Base-by-base conservation (phyloP, 2,329 filamentous ascomycete species). In the Metarhizium robertsii region DNA sequence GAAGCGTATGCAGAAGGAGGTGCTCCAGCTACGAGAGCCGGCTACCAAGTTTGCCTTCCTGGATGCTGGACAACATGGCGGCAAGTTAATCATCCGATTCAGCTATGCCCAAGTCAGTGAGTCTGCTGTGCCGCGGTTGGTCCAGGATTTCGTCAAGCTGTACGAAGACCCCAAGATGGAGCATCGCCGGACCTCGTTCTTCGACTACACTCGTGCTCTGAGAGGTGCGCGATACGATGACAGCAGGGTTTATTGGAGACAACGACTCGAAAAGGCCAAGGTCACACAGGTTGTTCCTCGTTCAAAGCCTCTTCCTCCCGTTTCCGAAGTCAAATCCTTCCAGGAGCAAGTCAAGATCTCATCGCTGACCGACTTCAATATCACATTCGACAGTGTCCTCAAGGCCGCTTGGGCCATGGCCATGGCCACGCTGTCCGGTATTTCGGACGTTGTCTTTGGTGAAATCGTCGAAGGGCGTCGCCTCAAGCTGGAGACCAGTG, bases 361-460 rank as follows among this genome's bases (percentile, higher is more conserved):
- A 6, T 70, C 73, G 10, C 63, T 77, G 4, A 61, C 70, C 7
- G 73, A 72, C 40, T 66, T 78, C 3, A 74, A 73, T 8, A 71
- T 80, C 56, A 70, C 72, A 0, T 77, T 79, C 42, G 76, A 79
- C 56, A 75, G 77, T 0, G 72, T 84, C 2, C 69, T 84, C 38
- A 82, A 81, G 63, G 75, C 79, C 0, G 80, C 80, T 0, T 85
- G 81, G 80, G 76, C 79, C 1, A 74, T 79, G 57, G 74, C 79
- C 0, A 71, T 85, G 6, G 76, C 78, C 0, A 77, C 73, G 29
- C 65, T 82, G 10, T 75, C 78, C 0, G 74, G 71, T 0, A 69
- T 65, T 0, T 67, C 73, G 6, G 81, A 84, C 46, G 73, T 84
- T 6, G 71, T 83, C 3, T 84, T 84, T 55, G 81, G 80, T 7